Base-by-base conservation (phyloP, 1,284 basidiomycete species). In the Tilletia caries region DNA sequence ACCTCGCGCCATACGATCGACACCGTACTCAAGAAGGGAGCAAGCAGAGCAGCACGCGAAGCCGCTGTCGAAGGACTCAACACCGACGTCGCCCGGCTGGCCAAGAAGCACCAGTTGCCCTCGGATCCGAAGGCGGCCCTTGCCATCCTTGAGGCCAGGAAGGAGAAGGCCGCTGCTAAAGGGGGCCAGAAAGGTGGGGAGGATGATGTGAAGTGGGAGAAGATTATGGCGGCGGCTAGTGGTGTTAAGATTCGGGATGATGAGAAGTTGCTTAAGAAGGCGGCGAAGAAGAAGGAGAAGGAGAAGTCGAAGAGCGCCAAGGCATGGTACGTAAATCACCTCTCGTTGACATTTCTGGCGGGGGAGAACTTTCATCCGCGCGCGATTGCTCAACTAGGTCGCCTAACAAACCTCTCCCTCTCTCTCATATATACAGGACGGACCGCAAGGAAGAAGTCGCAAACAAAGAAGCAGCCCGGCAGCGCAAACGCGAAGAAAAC, bases 191-290 rank as follows among this genome's bases (percentile, higher is more conserved):
- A 66, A 52, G 48, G 29, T 70, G 73, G 43, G 12, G 23, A 25
- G 8, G 27, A 52, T 54, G 75, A 75, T 25, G 74, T 76, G 46
- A 72, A 72, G 44, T 81, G 79, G 81, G 74, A 75, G 67, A 78
- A 78, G 68, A 79, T 76, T 32, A 50, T 78, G 33, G 79, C 79
- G 1, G 76, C 77, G 2, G 76, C 81, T 0, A 70, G 74, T 46
- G 81, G 81, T 41, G 76, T 80, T 69, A 80, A 79, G 73, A 77
- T 82, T 43, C 78, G 79, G 46, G 79, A 82, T 67, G 80, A 82
- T 68, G 81, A 81, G 32, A 70, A 71, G 68, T 44, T 80, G 68
- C 72, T 82, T 32, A 79, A 79, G 62, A 80, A 81, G 68, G 77
- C 77, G 23, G 73, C 71, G 44, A 81, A 81, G 73, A 73, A 73